Evolutionary conservation across 306 rosid genomes (phyloP), one percentile per base, ranked within the genome.

Genomic region (Cicer cuneatum): DNA sequence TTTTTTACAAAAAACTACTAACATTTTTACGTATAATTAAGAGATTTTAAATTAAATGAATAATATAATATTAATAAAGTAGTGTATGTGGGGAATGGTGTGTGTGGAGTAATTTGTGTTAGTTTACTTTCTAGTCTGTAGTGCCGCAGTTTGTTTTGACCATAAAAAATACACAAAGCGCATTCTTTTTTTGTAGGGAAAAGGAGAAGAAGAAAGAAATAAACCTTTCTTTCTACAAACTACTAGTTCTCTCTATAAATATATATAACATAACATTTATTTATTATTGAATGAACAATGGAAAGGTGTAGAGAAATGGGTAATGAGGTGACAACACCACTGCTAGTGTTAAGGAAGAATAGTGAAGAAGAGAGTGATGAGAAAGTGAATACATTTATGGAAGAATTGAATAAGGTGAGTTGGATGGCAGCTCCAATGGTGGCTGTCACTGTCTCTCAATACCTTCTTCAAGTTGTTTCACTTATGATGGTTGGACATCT

Each of bases 341-440:
- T 83, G 57, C 16, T 82, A 19, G 12, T 46, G 47, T 18, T 59
- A 16, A 53, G 33, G 6, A 19, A 5, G 14, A 82, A 73, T 42
- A 51, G 40, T 40, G 60, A 65, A 7, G 66, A 56, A 14, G 80
- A 76, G 29, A 10, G 77, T 52, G 62, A 12, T 45, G 68, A 45
- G 35, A 39, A 43, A 0, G 75, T 64, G 41, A 19, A 58, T 29
- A 41, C 71, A 18, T 84, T 86, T 7, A 38, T 13, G 6, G 43
- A 76, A 38, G 88, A 86, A 76, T 15, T 81, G 0, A 84, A 76
- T 79, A 84, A 21, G 33, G 15, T 82, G 8, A 69, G 85, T 38
- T 77, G 72, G 74, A 76, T 82, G 76, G 88, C 88, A 1, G 86
- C 85, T 61, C 90, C 90, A 53, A 84, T 87, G 90, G 88, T 74